A percentile compares a stretch with the other conserved stretches of the same genome.
phyloP scores from a whole-genome alignment of 2,329 filamentous ascomycete species.

The Xylariaceae sp. region DNA sequence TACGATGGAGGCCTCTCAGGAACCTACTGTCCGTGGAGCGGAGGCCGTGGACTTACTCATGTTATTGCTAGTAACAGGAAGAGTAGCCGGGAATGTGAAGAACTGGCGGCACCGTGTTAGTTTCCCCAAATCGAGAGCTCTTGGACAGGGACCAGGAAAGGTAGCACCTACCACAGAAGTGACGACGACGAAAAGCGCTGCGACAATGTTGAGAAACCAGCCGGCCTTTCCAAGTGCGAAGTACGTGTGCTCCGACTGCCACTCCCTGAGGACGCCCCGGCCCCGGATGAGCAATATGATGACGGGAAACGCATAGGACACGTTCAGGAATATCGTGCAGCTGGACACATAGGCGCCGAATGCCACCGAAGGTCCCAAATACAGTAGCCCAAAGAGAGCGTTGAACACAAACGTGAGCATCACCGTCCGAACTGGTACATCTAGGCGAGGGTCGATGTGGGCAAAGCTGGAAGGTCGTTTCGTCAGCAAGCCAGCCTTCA shows the following conservation, averaged over 20 bases:
- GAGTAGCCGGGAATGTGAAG: conserved; percentile 29
- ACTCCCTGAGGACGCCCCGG: conserved; percentile 26
- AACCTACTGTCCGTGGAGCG: neutral
- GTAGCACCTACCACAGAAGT: conserved; percentile 30
- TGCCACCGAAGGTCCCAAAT: conserved; percentile 41
- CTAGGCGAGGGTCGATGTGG: conserved; percentile 32
- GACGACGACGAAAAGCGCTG: conserved; percentile 34
- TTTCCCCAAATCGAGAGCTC: no score
- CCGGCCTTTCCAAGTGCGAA: conserved; percentile 31
- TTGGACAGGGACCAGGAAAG: neutral
- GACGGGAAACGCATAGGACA: conserved; percentile 41
- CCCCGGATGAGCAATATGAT: conserved; percentile 34
- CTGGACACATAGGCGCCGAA: conserved; percentile 42
- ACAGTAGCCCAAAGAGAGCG: conserved; percentile 41
- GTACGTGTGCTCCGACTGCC: conserved; percentile 22
- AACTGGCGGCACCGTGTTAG: no score
- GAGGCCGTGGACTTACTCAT: conserved; percentile 33
- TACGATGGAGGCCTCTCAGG: no score
- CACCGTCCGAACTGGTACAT: conserved; percentile 39
- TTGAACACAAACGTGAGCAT: conserved; percentile 38
- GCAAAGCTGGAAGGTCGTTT: conserved; percentile 24
- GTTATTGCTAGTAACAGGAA: conserved; percentile 26
- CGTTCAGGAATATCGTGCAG: conserved; percentile 41
- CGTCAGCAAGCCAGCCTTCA: neutral
- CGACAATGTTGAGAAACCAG: conserved; percentile 28